Percentiles rank a stretch among this genome's conserved stretches.
Evolutionary conservation across 164 flowering plant species (phyloP).

Genomic region (Piper longum): DNA sequence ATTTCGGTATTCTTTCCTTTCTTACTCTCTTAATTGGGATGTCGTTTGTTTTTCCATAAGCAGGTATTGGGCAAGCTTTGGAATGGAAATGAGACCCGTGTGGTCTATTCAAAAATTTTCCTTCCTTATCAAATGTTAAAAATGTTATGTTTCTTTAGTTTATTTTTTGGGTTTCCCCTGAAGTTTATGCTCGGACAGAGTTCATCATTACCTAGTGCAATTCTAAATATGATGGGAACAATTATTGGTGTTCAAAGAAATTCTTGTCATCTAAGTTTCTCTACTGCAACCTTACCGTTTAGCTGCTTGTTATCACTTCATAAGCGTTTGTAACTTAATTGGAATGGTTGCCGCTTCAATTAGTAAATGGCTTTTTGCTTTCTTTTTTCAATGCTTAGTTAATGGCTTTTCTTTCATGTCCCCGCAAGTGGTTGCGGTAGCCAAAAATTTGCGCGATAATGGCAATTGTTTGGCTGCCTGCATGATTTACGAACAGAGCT

Average conservation of each 20-base stretch:
- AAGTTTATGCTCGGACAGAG: background rate
- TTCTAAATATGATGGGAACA: background rate
- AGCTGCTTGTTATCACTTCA: too few species aligned
- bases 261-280: background rate
- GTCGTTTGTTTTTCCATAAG: conserved; percentile 80
- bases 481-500: background rate
- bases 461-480: background rate
- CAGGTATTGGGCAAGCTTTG: conserved; percentile 86
- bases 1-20: conserved; percentile 71
- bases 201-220: too few species aligned
- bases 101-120: background rate
- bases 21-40: conserved; percentile 83
- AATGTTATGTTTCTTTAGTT: background rate
- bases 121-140: background rate
- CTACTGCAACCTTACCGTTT: background rate
- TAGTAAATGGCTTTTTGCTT: background rate
- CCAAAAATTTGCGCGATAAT: background rate
- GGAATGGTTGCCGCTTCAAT: background rate
- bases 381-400: too few species aligned
- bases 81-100: conserved; percentile 46
- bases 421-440: background rate
- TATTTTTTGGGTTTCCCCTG: background rate
- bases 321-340: too few species aligned
- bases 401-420: background rate
- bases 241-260: background rate